phyloP scores from a whole-genome alignment of 1,284 basidiomycete genomes.

The Moniliella sp. region DNA sequence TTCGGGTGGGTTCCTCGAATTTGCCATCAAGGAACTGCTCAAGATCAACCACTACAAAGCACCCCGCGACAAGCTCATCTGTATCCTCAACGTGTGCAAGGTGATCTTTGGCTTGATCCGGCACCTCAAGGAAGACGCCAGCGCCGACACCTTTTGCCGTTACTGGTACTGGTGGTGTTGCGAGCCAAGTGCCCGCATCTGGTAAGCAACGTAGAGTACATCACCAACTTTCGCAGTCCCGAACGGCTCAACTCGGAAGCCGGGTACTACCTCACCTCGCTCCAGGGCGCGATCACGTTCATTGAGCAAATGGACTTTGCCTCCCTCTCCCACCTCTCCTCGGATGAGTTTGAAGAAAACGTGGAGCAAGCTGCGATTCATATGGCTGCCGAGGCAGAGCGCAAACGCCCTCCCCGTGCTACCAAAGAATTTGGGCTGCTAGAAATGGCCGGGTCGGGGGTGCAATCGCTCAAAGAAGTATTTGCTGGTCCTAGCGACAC shows the following conservation, averaged over 20 bases:
- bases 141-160: conserved; percentile 72
- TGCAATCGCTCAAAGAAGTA: not conserved
- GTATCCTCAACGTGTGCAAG: conserved; percentile 91
- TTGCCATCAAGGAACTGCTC: conserved; percentile 48
- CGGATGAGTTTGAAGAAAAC: conserved; percentile 69
- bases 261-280: conserved; percentile 84
- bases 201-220: conserved; percentile 80
- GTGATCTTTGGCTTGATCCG: conserved; percentile 56
- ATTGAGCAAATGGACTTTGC: conserved; percentile 93
- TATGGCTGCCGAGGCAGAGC: not conserved
- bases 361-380: not conserved
- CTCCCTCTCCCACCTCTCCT: conserved; percentile 68
- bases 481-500: too few species aligned
- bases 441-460: not conserved
- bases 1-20: conserved; percentile 62
- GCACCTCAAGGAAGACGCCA: conserved; percentile 5
- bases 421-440: not conserved
- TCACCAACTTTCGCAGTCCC: conserved; percentile 77
- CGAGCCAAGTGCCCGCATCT: conserved; percentile 79
- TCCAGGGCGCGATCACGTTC: conserved; percentile 63
- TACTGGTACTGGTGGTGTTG: conserved; percentile 79
- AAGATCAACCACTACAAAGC: conserved; percentile 99
- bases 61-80: conserved; percentile 88
- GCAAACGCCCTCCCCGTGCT: not conserved
- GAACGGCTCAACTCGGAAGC: conserved; percentile 75